phyloP scores from a whole-genome alignment of 2,329 filamentous ascomycete genomes.

The Polytolypa hystricis region DNA sequence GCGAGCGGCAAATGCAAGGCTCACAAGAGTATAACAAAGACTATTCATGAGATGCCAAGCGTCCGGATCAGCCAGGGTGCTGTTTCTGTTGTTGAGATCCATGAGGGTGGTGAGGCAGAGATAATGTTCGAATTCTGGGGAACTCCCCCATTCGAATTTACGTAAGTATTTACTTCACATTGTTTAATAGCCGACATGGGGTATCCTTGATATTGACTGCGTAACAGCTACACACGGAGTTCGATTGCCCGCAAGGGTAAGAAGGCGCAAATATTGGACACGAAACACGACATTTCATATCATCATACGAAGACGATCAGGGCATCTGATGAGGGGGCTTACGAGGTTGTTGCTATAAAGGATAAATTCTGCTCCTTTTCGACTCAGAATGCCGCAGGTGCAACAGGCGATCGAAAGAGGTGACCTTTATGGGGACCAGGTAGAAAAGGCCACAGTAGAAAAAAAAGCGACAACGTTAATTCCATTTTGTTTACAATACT shows the following conservation, averaged over 20 bases:
- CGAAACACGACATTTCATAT: conserved; percentile 73
- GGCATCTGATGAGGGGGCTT: conserved; percentile 88
- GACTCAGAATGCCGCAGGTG: conserved; percentile 49
- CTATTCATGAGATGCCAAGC: conserved; percentile 83
- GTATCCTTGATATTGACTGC: not conserved
- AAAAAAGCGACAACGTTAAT: too few species aligned
- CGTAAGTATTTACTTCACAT: conserved; percentile 32
- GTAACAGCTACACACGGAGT: conserved; percentile 63
- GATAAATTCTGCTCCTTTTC: conserved; percentile 86
- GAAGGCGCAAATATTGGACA: conserved; percentile 73
- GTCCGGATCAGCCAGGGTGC: conserved; percentile 80
- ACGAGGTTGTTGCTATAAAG: conserved; percentile 94
- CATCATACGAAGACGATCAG: conserved; percentile 71
- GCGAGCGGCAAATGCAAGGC: conserved; percentile 75
- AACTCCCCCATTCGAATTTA: conserved; percentile 93
- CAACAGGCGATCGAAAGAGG: conserved; percentile 8
- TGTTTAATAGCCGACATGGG: not conserved
- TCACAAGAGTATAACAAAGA: conserved; percentile 63
- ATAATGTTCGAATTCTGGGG: conserved; percentile 94
- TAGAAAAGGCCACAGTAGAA: too few species aligned
- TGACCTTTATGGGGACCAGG: too few species aligned
- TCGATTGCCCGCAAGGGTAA: conserved; percentile 73
- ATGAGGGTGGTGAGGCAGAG: conserved; percentile 89
- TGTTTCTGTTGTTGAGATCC: conserved; percentile 77
- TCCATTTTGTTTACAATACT: too few species aligned